Base-by-base conservation (phyloP, 1,284 basidiomycete species). In the Fomitiporia mediterranea region DNA sequence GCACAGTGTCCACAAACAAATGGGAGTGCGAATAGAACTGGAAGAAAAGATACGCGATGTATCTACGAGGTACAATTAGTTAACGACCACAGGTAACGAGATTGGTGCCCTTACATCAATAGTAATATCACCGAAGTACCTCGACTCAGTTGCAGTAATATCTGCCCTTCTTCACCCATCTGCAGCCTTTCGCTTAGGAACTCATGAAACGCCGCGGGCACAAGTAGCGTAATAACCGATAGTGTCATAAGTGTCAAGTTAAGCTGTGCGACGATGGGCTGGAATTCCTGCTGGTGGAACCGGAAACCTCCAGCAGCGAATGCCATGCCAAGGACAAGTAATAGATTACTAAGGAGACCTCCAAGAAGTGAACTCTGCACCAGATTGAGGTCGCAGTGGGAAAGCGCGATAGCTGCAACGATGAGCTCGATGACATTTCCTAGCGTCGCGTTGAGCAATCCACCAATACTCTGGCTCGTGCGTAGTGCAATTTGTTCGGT, bases 271-370 rank as follows among this genome's bases (percentile, higher is more conserved):
- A 81, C 81, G 64, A 80, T 78, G 27, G 80, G 74, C 48, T 78
- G 78, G 64, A 85, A 85, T 39, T 81, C 74, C 65, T 84, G 83
- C 61, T 84, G 79, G 62, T 79, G 78, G 70, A 83, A 85, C 55
- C 79, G 74, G 51, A 81, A 75, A 23, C 82, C 83, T 60, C 82
- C 81, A 27, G 79, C 76, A 51, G 78, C 69, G 69, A 81, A 74
- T 53, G 77, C 78, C 76, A 81, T 77, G 51, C 86, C 85, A 37
- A 88, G 73, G 15, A 87, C 84, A 56, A 87, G 77, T 17, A 87
- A 71, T 30, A 84, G 70, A 65, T 87, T 87, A 61, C 80, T 83
- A 17, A 86, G 67, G 53, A 86, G 77, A 39, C 78, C 80, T 32
- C 83, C 83, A 30, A 83, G 74, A 63, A 84, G 75, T 32, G 75